These are phyloP conservation scores for Arabis alpina DNA, from an alignment of 345 rosid genomes.

Conservation along the genomic window DNA sequence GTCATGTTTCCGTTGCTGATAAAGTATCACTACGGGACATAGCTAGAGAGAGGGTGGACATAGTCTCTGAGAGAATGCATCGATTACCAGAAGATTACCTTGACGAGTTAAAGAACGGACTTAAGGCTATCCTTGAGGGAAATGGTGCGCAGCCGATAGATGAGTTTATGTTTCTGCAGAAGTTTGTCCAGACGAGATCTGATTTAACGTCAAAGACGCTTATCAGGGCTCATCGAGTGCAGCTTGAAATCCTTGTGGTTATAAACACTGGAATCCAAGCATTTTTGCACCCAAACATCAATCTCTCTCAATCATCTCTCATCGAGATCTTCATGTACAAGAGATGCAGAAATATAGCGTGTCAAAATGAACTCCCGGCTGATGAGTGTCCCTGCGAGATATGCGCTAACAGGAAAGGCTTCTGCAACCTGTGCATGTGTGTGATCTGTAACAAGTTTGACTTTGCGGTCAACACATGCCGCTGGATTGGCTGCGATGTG, in stretches of 20 bases:
- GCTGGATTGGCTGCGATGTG: conserved; percentile 98
- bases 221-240: conserved; percentile 76
- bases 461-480: conserved; percentile 93
- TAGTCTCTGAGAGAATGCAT: conserved; percentile 75
- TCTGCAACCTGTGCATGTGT: conserved; percentile 98
- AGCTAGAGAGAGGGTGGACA: conserved; percentile 85
- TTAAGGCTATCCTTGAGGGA: conserved; percentile 80
- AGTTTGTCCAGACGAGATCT: conserved; percentile 73
- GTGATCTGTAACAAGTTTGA: conserved; percentile 96
- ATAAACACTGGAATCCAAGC: conserved; percentile 93
- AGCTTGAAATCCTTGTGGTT: conserved; percentile 87
- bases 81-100: conserved; percentile 74
- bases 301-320: conserved; percentile 82
- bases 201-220: conserved; percentile 86
- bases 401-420: conserved; percentile 81
- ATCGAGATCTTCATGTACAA: conserved; percentile 87
- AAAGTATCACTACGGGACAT: conserved; percentile 81
- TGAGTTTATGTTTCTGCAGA: conserved; percentile 77
- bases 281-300: conserved; percentile 81
- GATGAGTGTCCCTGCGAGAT: conserved; percentile 89
- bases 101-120: conserved; percentile 79
- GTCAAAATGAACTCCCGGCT: conserved; percentile 88
- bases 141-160: conserved; percentile 81
- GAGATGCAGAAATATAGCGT: conserved; percentile 91
- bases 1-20: conserved; percentile 65